Conservation (phyloP, 164 flowering plant species). For the Vitis vinifera region ASM3070453v1 NC_081805.1:3587001-3587500, state of each 20-base stretch:
- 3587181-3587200: conserved; percentile 28
- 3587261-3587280: background rate
- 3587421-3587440: conserved; percentile 8
- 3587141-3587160: conserved; percentile 35
- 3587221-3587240: background rate
- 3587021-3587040: background rate
- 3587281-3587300: background rate
- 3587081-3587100: background rate
- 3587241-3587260: conserved; percentile 2
- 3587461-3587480: conserved; percentile 25
- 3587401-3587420: background rate
- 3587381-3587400: background rate
- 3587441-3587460: conserved; percentile 17
- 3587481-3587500: conserved; percentile 26
- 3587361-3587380: conserved; percentile 12
- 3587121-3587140: conserved; percentile 35
- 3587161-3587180: conserved; percentile 19
- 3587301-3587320: conserved; percentile 5
- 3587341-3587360: conserved; percentile 13
- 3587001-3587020: background rate
- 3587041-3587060: background rate
- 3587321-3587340: conserved; percentile 15
- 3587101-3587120: conserved; percentile 33
- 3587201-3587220: conserved; percentile 24
- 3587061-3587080: no score